Evolutionary conservation across 23 red algal species (phyloP), one percentile per base, ranked within the genome.

Genomic region (Chondrus crispus): DNA sequence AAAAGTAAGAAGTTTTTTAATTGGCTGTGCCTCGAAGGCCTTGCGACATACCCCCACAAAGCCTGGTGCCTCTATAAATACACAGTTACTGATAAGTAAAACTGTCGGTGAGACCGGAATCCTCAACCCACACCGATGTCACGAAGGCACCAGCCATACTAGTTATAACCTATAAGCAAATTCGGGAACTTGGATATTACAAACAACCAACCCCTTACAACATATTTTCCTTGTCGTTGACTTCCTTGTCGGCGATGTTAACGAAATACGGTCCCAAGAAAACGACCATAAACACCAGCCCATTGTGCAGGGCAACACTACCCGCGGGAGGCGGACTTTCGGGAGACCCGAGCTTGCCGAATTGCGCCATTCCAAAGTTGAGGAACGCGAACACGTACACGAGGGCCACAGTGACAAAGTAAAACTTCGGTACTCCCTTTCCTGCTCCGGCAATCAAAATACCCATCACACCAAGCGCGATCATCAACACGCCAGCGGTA

Each of bases 251-350:
- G 6, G 90, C 80, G 26, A 69, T 26, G 42, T 53, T 42, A 12
- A 86, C 90, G 85, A 93, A 93, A 58, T 93, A 93, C 16, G 90
- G 80, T 12, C 90, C 90, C 33, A 93, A 19, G 11, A 82, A 33
- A 19, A 86, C 81, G 33, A 54, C 52, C 78, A 93, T 79, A 47
- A 93, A 86, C 36, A 79, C 66, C 33, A 93, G 81, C 1, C 90
- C 90, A 28, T 37, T 58, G 66, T 93, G 90, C 39, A 93, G 62
- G 22, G 80, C 80, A n/a, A 72, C 58, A 19, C 80, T 81, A 12
- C 88, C 88, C 12, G 72, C 33, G 2, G 73, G 43, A 9, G 24
- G 11, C 7, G 81, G 62, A 30, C 57, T 52, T 14, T 62, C 52
- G 46, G 73, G 36, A 14, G 26, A 46, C 10, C 38, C 37, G 10